Percentiles rank a stretch among this genome's conserved stretches.
These are phyloP conservation scores for Coprinopsis marcescibilis DNA, from an alignment of 768 basidiomycete species.

Conservation along the genomic window DNA sequence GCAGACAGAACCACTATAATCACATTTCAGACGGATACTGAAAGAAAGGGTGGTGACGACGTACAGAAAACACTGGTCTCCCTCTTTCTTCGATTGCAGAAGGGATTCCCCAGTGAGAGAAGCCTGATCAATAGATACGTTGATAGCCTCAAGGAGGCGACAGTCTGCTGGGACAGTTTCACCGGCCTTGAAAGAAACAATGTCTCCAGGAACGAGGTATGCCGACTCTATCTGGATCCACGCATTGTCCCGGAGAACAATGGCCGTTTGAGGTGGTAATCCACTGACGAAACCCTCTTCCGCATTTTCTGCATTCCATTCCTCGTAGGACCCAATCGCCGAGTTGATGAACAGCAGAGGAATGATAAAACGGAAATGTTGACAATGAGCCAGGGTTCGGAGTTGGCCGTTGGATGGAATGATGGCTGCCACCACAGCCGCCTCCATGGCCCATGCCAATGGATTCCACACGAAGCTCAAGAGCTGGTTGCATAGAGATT, in stretches of 20 bases:
- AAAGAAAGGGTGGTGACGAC: slow-evolving; percentile 25
- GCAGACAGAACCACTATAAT: slow-evolving; percentile 83
- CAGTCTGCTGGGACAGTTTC: slow-evolving; percentile 98
- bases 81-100: slow-evolving; percentile 85
- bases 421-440: slow-evolving; percentile 90
- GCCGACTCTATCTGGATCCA: slow-evolving; percentile 93
- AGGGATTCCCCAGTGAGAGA: slow-evolving; percentile 97
- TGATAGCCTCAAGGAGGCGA: slow-evolving; percentile 93
- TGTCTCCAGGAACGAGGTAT: slow-evolving; percentile 89
- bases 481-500: slow-evolving; percentile 49
- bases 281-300: slow-evolving; percentile 99
- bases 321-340: slow-evolving; percentile 96
- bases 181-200: slow-evolving; percentile 98
- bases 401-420: slow-evolving; percentile 90
- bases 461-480: slow-evolving; percentile 99
- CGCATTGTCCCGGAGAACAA: slow-evolving; percentile 76
- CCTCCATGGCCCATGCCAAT: slow-evolving; percentile 99
- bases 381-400: slow-evolving; percentile 87
- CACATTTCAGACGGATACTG: slow-evolving; percentile 8
- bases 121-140: slow-evolving; percentile 97
- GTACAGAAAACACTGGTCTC: slow-evolving; percentile 97
- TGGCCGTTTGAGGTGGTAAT: slow-evolving; percentile 95
- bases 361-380: slow-evolving; percentile 96
- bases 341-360: slow-evolving; percentile 92
- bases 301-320: slow-evolving; percentile 94